Evolutionary conservation across 2,329 filamentous ascomycete genomes (phyloP), one percentile per base, ranked within the genome.

Genomic region (Thielaviopsis punctulata): DNA sequence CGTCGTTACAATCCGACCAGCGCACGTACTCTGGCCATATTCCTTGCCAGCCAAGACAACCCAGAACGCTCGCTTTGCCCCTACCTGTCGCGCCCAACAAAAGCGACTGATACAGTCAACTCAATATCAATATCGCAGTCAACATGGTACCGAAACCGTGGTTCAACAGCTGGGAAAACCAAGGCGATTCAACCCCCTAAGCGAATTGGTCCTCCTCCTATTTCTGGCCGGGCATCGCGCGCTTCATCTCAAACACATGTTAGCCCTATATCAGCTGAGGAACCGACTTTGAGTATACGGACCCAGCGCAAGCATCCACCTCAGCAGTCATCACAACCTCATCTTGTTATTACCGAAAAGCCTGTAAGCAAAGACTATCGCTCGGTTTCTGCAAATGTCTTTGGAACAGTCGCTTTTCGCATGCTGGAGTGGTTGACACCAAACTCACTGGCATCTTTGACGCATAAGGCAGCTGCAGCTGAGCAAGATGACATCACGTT

Each of bases 1-100:
- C 80, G 86, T 56, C 76, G 82, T 60, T 92, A 89, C 60, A 94
- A 83, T 53, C 75, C 82, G 21, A 79, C 87, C 45, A 94, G 86
- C 60, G 87, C 88, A 8, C 77, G 86, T 60, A 86, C 84, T 1
- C 67, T 95, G 27, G 88, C 88, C 12, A 77, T 86, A 52, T 86
- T 85, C 60, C 73, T 94, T 49, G 86, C 87, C 9, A 85, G 82
- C 60, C 80, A 87, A 61, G 84, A 89, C 59, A 79, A 92, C 57
- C 79, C 87, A 0, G 80, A 86, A 56, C 72, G 68, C 54, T 78
- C 76, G 2, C 68, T 94, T 0, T 94, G 87, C 48, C 72, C 72
- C 1, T 63, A 68, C 21, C 63, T 78, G 15, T 65, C 65, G 45
- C 62, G 65, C 4, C 64, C 69, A 1, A 68, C 66, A 48, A 64